phyloP scores from a whole-genome alignment of 306 rosid genomes.

The Acacia confusa region DNA sequence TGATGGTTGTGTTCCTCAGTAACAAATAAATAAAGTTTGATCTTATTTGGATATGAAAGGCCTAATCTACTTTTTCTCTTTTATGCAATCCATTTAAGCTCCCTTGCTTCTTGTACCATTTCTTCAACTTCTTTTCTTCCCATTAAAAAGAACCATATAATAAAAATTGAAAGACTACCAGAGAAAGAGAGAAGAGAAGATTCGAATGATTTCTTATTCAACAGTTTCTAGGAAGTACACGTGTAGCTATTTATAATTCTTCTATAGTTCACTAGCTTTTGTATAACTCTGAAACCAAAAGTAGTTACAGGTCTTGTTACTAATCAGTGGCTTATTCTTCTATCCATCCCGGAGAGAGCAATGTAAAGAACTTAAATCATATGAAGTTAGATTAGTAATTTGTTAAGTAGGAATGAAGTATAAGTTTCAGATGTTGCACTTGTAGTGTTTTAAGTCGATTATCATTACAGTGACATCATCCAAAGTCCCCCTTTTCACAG shows the following conservation, averaged over 20 bases:
- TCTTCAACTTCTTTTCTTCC: no score
- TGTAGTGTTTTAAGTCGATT: slow-evolving; percentile 23
- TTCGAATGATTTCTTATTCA: no score
- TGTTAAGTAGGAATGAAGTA: background rate
- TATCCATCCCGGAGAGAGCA: background rate
- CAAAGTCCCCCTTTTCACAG: slow-evolving; percentile 54
- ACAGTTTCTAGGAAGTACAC: no score
- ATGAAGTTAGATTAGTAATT: no score
- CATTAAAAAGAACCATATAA: background rate
- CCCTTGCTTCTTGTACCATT: no score
- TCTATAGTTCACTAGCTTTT: no score
- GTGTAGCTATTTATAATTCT: no score
- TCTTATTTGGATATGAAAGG: background rate
- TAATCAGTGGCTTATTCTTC: no score
- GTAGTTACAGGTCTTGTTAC: no score
- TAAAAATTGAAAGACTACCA: background rate
- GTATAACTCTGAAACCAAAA: no score
- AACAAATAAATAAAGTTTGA: background rate
- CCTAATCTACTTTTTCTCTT: no score
- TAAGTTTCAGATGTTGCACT: background rate
- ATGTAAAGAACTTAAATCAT: background rate
- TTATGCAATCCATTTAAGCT: background rate
- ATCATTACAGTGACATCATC: slow-evolving; percentile 71
- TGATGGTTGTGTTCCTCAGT: background rate
- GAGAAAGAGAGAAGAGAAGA: no score